These are phyloP conservation scores for Drechmeria coniospora DNA, from an alignment of 2,329 filamentous ascomycete genomes.

Conservation along the genomic window DNA sequence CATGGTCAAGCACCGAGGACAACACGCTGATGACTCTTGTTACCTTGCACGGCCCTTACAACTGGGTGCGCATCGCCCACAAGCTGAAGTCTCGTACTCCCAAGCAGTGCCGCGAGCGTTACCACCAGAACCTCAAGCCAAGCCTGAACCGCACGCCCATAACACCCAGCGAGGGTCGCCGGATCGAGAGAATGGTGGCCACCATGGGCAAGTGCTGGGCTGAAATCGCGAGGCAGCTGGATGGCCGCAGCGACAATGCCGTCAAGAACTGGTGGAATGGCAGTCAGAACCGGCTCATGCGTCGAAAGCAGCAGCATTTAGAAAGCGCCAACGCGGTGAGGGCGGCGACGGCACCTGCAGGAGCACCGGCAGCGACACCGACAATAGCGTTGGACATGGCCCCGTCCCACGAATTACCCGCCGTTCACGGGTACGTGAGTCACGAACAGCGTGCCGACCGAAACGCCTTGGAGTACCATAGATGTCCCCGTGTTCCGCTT, in stretches of 20 bases:
- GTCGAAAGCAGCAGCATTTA: too few species aligned
- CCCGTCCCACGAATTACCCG: too few species aligned
- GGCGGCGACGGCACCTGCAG: too few species aligned
- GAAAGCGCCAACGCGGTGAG: too few species aligned
- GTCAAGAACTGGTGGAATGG: constrained; percentile 99
- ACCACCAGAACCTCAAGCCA: constrained; percentile 82
- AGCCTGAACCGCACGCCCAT: constrained; percentile 60
- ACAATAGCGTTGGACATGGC: too few species aligned
- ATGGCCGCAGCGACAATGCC: constrained; percentile 81
- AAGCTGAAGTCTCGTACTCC: constrained; percentile 64
- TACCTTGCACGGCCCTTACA: constrained; percentile 54
- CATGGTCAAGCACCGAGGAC: constrained; percentile 73
- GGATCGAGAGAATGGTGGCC: constrained; percentile 63
- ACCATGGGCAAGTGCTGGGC: constrained; percentile 83
- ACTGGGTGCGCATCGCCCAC: constrained; percentile 80
- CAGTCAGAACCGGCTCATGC: constrained; percentile 81
- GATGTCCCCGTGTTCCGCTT: too few species aligned
- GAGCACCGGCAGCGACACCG: too few species aligned
- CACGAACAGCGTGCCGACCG: too few species aligned
- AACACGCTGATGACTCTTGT: constrained; percentile 55
- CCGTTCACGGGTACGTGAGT: too few species aligned
- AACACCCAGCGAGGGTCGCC: constrained; percentile 49
- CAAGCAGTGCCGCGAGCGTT: constrained; percentile 91
- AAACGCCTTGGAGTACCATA: too few species aligned
- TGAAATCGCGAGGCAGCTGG: constrained; percentile 70